Percentiles rank a stretch among this genome's conserved stretches.
These are phyloP conservation scores for sorghum (Sorghum bicolor) DNA, from an alignment of 176 grass and related monocot species.

Conservation along the genomic window DNA sequence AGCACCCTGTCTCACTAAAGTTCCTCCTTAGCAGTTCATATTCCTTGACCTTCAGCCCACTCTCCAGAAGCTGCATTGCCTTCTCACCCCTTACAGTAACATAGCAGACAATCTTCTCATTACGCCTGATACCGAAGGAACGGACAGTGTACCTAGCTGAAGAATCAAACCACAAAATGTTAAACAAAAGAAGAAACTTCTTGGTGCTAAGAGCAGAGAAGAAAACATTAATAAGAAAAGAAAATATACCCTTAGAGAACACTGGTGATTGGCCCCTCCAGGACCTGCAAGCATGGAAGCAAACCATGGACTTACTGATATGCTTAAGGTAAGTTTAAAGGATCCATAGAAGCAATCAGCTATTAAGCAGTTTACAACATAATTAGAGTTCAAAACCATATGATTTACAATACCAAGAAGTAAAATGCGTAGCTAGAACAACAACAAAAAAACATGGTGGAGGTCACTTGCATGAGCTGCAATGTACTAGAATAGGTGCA, in stretches of 20 bases:
- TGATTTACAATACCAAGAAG: not conserved
- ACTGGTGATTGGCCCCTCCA: constrained; percentile 47
- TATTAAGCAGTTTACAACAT: not conserved
- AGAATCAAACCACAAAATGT: not conserved
- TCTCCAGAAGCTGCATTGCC: constrained; percentile 57
- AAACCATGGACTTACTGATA: not conserved
- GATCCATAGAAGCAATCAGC: not conserved
- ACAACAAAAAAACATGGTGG: not conserved
- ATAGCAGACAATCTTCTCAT: constrained; percentile 53
- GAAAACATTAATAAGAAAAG: not conserved
- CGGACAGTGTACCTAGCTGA: constrained; percentile 52
- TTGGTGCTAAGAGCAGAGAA: not conserved
- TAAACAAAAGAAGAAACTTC: not conserved
- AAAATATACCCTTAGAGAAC: constrained; percentile 38
- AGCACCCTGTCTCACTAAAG: constrained; percentile 48
- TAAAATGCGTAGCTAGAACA: not conserved
- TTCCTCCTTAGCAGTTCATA: constrained; percentile 51
- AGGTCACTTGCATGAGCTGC: not conserved
- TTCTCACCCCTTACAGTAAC: constrained; percentile 50
- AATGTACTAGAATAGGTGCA: not conserved
- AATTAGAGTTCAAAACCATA: not conserved
- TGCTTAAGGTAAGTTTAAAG: not conserved
- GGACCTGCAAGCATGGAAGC: not conserved
- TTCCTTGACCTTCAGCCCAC: constrained; percentile 53
- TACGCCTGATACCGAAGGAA: constrained; percentile 49